Evolutionary conservation across 1,139 yeast species (phyloP).

Genomic region (Yamadazyma pseudoaaseri): DNA sequence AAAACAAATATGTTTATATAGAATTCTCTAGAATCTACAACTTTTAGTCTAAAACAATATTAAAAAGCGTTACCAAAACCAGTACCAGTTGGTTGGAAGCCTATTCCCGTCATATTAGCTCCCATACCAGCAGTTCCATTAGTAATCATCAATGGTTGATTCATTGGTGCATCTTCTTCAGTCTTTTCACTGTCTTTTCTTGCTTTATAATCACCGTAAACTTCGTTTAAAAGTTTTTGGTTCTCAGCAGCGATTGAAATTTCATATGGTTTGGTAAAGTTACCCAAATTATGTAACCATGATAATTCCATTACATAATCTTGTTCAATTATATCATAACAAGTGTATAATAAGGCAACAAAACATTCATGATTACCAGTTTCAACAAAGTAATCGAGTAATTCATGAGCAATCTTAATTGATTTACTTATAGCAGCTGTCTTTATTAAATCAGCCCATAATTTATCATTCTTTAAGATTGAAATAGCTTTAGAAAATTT

Average conservation of each 20-base stretch:
- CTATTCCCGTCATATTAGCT: constrained; percentile 33
- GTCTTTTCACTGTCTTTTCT: constrained; percentile 62
- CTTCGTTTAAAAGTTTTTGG: constrained; percentile 60
- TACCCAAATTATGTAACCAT: constrained; percentile 81
- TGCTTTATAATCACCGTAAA: constrained; percentile 67
- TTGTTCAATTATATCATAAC: constrained; percentile 75
- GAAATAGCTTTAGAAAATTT: constrained; percentile 89
- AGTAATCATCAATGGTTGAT: constrained; percentile 66
- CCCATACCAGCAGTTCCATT: constrained; percentile 45
- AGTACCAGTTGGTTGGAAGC: constrained; percentile 65
- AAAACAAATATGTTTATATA: neutral
- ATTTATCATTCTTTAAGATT: constrained; percentile 84
- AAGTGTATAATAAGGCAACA: constrained; percentile 83
- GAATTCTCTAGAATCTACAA: constrained; percentile 1
- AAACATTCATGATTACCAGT: constrained; percentile 96
- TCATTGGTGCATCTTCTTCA: constrained; percentile 43
- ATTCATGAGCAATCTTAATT: constrained; percentile 81
- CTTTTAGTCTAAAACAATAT: neutral
- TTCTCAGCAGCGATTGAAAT: constrained; percentile 83
- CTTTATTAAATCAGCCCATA: constrained; percentile 92
- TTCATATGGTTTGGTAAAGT: constrained; percentile 87
- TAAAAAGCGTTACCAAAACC: constrained; percentile 62
- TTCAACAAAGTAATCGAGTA: constrained; percentile 89
- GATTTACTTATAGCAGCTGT: constrained; percentile 86
- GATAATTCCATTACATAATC: constrained; percentile 87